phyloP scores from a whole-genome alignment of 345 rosid genomes.

The Combretum micranthum region DNA sequence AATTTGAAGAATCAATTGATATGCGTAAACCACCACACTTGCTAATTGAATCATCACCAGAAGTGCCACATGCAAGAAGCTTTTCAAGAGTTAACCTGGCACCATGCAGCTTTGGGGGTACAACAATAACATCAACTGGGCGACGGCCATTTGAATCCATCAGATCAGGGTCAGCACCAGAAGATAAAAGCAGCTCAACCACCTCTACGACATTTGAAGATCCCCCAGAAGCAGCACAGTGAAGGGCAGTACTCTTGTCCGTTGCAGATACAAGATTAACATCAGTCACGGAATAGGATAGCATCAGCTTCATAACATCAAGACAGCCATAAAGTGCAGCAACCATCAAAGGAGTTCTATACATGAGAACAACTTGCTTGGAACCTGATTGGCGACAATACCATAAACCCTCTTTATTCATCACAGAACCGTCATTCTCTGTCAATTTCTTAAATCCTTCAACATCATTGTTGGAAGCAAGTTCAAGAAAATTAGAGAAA shows the following conservation, averaged over 20 bases:
- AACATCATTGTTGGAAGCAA: slow-evolving; percentile 80
- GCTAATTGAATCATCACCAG: slow-evolving; percentile 35
- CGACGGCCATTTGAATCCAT: slow-evolving; percentile 53
- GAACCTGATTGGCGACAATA: slow-evolving; percentile 83
- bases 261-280: slow-evolving; percentile 59
- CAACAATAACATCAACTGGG: slow-evolving; percentile 77
- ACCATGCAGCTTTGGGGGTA: slow-evolving; percentile 61
- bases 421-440: slow-evolving; percentile 51
- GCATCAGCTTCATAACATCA: slow-evolving; percentile 63
- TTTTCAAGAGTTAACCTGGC: slow-evolving; percentile 52
- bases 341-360: slow-evolving; percentile 88
- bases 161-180: slow-evolving; percentile 70
- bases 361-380: slow-evolving; percentile 69
- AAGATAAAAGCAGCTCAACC: slow-evolving; percentile 66
- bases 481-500: slow-evolving; percentile 84
- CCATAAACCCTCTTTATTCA: slow-evolving; percentile 79
- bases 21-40: slow-evolving; percentile 39
- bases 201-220: slow-evolving; percentile 66
- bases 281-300: slow-evolving; percentile 61
- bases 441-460: slow-evolving; percentile 52
- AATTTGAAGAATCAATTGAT: slow-evolving; percentile 25
- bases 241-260: slow-evolving; percentile 79
- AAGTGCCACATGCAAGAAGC: slow-evolving; percentile 31
- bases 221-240: slow-evolving; percentile 94
- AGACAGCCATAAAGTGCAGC: slow-evolving; percentile 84